Base-by-base conservation (phyloP, 2,329 filamentous ascomycete species). In the Xylariaceae sp. region DNA sequence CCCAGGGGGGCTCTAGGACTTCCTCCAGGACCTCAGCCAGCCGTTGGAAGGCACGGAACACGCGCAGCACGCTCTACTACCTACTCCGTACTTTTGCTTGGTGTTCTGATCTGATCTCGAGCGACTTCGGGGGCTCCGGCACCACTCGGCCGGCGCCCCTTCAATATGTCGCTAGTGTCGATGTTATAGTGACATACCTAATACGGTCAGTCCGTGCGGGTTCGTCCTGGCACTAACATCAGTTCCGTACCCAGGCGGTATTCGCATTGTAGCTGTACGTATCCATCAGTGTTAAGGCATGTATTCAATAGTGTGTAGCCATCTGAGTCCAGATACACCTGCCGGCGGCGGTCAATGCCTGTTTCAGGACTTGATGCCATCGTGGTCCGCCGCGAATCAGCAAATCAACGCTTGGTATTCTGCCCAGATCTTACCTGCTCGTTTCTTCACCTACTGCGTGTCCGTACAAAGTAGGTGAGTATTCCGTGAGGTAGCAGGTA, bases 121-220 rank as follows among this genome's bases (percentile, higher is more conserved):
- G 57, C 44, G 30, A 54, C 42, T 23, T 56, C 56, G 61, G 55
- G 51, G 49, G 47, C 47, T 52, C 11, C 61, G 58, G 59, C 56
- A 61, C 47, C 47, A 53, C 52, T 53, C 53, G 61, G 56, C 51
- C 58, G 56, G 51, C n/a, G 37, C 15, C 18, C 34, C 18, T 54
- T 44, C 17, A 39, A 51, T 17, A 44, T 57, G 45, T 30, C 50
- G 55, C 17, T 39, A 51, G 35, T 57, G 45, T 30, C 50, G 55
- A 13, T 39, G 48, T 54, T 34, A 45, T 45, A 45, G 42, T 45
- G 9, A 45, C 42, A 45, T 45, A 15, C 42, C 42, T 45, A 45
- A n/a, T 45, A 34, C 52, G 13, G 35, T 45, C 56, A 35, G 52
- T 49, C 44, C 15, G 61, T 54, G 53, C 18, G 18, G 54, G 55